Evolutionary conservation across 2,329 filamentous ascomycete genomes (phyloP), one percentile per base, ranked within the genome.

Genomic region (Achaetomium macrosporum): DNA sequence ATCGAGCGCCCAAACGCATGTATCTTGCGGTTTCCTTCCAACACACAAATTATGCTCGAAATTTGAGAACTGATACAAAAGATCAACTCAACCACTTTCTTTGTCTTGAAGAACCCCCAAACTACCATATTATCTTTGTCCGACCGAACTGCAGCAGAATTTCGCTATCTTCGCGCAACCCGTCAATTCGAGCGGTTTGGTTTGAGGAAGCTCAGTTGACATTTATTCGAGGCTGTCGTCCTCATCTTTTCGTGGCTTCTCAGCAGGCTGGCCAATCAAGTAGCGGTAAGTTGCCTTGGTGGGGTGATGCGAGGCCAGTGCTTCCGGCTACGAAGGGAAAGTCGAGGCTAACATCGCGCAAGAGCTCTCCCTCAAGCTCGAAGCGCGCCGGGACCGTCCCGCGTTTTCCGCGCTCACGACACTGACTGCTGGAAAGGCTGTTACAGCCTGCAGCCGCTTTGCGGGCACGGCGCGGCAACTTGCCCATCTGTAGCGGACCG

Each of bases 201-300:
- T 25, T 7, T 25, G 25, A 25, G 25, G 25, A 25, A 25, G 25
- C 25, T 25, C 7, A 7, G 4, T 25, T 25, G 30, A 31, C n/a
- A 51, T n/a, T n/a, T n/a, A n/a, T n/a, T n/a, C n/a, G n/a, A 56
- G 54, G 54, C 54, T 56, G 41, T 25, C 25, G 25, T 7, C 25
- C 25, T 4, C 25, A 4, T 7, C 25, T 25, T 25, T 25, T 25
- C 25, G 25, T 7, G 25, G 7, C 25, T 25, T 25, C 25, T 25
- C 25, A 25, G 25, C 25, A 25, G 25, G 25, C 33, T 35, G 33
- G 33, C 33, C 33, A 35, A 15, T 50, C 42, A 56, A 56, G 51
- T n/a, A 54, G 3, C 20, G 35, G 37, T 17, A 43, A 16, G 45
- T 5, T 12, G 1, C 13, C 2, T 13, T 6, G 31, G 37, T 25